A percentile compares a stretch with the other conserved stretches of the same genome.
These are phyloP conservation scores for Botrytis byssoidea DNA, from an alignment of 2,329 filamentous ascomycete genomes.

Conservation along the genomic window DNA sequence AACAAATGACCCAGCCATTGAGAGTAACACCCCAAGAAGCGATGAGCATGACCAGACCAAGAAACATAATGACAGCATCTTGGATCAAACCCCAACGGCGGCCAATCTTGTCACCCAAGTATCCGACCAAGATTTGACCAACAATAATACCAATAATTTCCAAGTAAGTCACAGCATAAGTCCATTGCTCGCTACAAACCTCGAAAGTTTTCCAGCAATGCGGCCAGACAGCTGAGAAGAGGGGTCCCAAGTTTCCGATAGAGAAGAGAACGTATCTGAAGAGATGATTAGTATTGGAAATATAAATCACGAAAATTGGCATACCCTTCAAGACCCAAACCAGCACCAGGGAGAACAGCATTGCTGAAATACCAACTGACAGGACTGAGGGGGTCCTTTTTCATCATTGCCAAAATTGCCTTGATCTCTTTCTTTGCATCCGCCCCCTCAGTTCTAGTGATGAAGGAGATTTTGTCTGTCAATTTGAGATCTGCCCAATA, in stretches of 20 bases:
- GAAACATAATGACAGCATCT: conserved; percentile 90
- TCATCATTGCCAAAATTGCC: conserved; percentile 74
- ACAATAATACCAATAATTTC: conserved; percentile 95
- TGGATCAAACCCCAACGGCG: conserved; percentile 95
- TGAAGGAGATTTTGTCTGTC: conserved; percentile 68
- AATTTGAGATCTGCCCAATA: conserved; percentile 92
- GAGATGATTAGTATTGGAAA: conserved; percentile 18
- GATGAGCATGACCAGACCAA: conserved; percentile 88
- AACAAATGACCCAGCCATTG: conserved; percentile 96
- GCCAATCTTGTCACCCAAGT: conserved; percentile 77
- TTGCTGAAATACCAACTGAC: conserved; percentile 86
- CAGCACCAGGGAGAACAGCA: conserved; percentile 88
- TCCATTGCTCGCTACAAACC: conserved; percentile 76
- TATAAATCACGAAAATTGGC: conserved; percentile 28
- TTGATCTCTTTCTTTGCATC: conserved; percentile 68
- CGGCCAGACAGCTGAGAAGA: conserved; percentile 75
- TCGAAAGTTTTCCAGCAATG: conserved; percentile 68
- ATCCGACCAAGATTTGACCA: conserved; percentile 83
- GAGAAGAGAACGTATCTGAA: conserved; percentile 88
- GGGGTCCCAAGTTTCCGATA: conserved; percentile 85
- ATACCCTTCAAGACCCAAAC: conserved; percentile 81
- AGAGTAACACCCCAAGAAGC: conserved; percentile 84
- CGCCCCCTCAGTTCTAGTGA: conserved; percentile 66
- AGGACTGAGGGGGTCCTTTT: conserved; percentile 80
- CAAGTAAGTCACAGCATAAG: conserved; percentile 81